A percentile compares a stretch with the other conserved stretches of the same genome.
Conservation (phyloP, 768 basidiomycete species). For the Lenzites betulinus region DNA sequence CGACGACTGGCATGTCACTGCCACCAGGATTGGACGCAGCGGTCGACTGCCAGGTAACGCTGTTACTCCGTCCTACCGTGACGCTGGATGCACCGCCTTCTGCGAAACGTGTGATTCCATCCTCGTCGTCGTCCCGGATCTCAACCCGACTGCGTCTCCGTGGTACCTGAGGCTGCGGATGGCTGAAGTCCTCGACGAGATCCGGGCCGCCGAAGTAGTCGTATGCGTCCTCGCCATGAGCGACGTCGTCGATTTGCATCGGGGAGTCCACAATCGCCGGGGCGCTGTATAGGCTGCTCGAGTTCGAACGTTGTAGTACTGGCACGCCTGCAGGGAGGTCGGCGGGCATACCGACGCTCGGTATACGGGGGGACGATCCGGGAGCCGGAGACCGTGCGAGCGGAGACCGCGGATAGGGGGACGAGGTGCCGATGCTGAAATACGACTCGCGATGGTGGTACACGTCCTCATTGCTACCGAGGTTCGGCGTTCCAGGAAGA, state of each 20-base stretch:
- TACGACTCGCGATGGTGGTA: constrained; percentile 39
- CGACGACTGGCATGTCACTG: constrained; percentile 31
- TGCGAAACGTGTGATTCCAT: constrained; percentile 20
- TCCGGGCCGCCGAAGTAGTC: constrained; percentile 65
- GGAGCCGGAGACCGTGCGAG: constrained; percentile 11
- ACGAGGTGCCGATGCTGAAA: constrained; percentile 38
- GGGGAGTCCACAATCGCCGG: constrained; percentile 23
- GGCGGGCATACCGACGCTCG: constrained; percentile 24
- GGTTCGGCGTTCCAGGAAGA: constrained; percentile 25
- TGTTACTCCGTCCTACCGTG: constrained; percentile 27
- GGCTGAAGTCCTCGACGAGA: constrained; percentile 50
- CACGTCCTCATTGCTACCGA: constrained; percentile 33
- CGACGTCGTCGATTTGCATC: constrained; percentile 28
- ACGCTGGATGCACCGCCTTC: constrained; percentile 30
- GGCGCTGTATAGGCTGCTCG: constrained; percentile 28
- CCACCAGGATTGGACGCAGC: constrained; percentile 6
- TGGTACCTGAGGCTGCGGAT: constrained; percentile 1
- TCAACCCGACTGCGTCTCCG: constrained; percentile 13
- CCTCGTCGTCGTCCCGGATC: constrained; percentile 18
- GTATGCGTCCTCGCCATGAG: constrained; percentile 47
- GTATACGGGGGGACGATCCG: constrained; percentile 23
- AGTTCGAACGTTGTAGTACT: constrained; percentile 6
- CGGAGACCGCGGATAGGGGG: constrained; percentile 18
- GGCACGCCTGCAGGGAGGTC: constrained; percentile 6
- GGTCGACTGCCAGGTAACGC: constrained; percentile 6